These are phyloP conservation scores for Paramarasmius palmivorus DNA, from an alignment of 1,284 basidiomycete genomes.

Conservation along the genomic window DNA sequence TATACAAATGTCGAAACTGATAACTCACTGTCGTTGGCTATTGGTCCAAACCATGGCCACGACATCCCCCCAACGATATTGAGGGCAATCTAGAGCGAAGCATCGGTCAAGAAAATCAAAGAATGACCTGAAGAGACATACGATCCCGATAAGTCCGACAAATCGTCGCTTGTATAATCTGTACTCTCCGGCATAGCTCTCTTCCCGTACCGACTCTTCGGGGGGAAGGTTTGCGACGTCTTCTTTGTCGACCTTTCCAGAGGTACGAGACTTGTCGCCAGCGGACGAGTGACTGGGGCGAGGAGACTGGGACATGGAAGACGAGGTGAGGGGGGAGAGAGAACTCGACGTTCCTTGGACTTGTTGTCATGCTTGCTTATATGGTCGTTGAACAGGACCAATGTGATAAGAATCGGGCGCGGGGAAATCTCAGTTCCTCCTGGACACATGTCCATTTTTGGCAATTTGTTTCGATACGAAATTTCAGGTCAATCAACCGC, in stretches of 20 bases:
- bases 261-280: background rate
- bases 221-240: background rate
- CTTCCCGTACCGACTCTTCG: background rate
- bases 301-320: no score
- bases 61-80: conserved; percentile 64
- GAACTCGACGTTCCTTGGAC: no score
- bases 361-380: no score
- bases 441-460: no score
- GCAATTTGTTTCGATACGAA: no score
- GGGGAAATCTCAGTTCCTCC: no score
- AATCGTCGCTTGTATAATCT: conserved; percentile 69
- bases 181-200: conserved; percentile 35
- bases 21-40: conserved; percentile 59
- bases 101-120: background rate
- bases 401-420: no score
- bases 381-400: no score
- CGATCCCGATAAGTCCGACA: conserved; percentile 61
- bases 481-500: no score
- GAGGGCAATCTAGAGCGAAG: conserved; percentile 49
- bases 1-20: no score
- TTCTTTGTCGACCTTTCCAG: no score
- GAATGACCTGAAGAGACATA: conserved; percentile 20
- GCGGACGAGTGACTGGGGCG: background rate
- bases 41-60: conserved; percentile 77
- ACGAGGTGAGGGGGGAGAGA: no score